Base-by-base conservation (phyloP, 2,329 filamentous ascomycete genomes). In the Diaporthe helianthi region DNA sequence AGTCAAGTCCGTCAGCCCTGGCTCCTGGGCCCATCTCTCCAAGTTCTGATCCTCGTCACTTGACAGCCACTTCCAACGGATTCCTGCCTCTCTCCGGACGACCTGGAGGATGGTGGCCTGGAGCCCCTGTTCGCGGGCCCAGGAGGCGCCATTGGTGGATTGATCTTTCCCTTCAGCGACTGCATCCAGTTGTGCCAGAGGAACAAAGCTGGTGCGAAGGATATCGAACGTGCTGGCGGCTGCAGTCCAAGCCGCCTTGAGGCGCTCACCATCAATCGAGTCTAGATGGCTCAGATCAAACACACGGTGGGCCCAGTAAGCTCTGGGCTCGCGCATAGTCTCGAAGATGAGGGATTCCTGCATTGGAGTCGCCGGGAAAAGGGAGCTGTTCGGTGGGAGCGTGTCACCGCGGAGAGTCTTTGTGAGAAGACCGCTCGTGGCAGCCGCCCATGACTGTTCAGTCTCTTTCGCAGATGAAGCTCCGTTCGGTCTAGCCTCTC, bases 241-340 rank as follows among this genome's bases (percentile, higher is more conserved):
- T 1, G 73, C 71, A 29, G 73, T 68, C 80, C 80, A 82, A 8
- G 80, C 76, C 9, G 75, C 71, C 26, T 74, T 71, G 19, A 81
- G 68, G 24, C 76, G 74, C 1, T 63, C 33, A 5, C 75, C 38
- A 64, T 81, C 77, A 4, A 80, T 71, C 0, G 69, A 44, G 1
- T 55, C 68, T 3, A 75, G 38, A 17, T 68, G 55, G 26, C 74
- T 72, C 22, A 81, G 74, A 12, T 74, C 72, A 64, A 81, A 80
- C 38, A 80, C 75, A 17, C 78, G 77, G 58, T 80, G 79, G 36
- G 78, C 79, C 80, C 80, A 82, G 71, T 82, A 81, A 54, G 79
- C 75, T 29, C 76, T 74, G 5, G 76, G 73, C 22, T 76, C 78
- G 7, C 77, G 73, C 77, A 81, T 78, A 1, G 79, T 81, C 73